Base-by-base conservation (phyloP, 305 asterid species). In the Solanum aculeatissimum region DNA sequence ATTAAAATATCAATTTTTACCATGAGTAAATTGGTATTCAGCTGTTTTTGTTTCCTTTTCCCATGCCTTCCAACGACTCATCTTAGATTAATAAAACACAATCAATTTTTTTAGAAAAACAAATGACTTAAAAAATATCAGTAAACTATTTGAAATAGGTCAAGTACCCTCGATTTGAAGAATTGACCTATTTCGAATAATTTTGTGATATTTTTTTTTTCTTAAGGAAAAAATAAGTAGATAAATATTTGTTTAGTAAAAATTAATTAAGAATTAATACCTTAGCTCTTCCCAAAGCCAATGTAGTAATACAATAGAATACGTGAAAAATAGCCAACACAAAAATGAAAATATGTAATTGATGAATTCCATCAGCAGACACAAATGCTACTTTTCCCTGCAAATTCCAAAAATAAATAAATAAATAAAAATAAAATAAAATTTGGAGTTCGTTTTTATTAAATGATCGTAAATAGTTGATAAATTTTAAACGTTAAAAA, bases 31-130 rank as follows among this genome's bases (percentile, higher is more conserved):
- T 82, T 94, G 94, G 87, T 95, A 95, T 54, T 94, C 98, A 4
- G 86, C 81, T 19, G 98, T 90, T 83, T 81, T 92, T 35, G 97
- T 92, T 90, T 95, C 98, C 45, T 79, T 89, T 80, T 95, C 98
- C 98, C 97, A 95, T 11, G 83, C 66, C 86, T 92, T 95, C 97
- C 98, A 95, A 18, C 91, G 88, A 32, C 91, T 89, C 98, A 95
- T 95, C 98, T 95, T 83, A 82, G 84, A 80, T 9, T 63, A 80
- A 3, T 7, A 54, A 32, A 23, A 9, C 49, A 70, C 1, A 14
- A 54, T 0, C 14, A 0, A 81, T 15, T 43, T 23, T 2, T 27
- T 16, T 9, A 1, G 5, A 45, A 7, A 27, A 1, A 54, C 16
- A 18, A 19, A 18, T n/a, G n/a, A n/a, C n/a, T 1, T 16, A 0